phyloP scores from a whole-genome alignment of 2,329 filamentous ascomycete species.

The Pseudogymnoascus sp. region DNA sequence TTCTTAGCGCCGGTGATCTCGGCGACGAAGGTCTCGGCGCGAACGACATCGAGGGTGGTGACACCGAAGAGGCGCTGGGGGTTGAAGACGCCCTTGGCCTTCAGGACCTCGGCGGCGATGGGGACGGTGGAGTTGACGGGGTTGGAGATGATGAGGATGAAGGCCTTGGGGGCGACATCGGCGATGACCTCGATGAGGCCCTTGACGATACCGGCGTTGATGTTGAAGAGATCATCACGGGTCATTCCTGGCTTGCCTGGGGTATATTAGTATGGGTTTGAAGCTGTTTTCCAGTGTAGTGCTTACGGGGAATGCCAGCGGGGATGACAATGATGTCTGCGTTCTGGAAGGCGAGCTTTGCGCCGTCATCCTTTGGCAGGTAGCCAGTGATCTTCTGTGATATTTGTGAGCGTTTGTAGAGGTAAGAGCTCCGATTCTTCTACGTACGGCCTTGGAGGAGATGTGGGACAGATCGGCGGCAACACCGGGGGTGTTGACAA shows the following conservation, averaged over 20 bases:
- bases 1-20: conserved; percentile 75
- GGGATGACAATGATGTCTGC: conserved; percentile 96
- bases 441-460: conserved; percentile 62
- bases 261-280: conserved; percentile 14
- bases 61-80: conserved; percentile 95
- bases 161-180: conserved; percentile 84
- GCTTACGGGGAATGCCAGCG: conserved; percentile 91
- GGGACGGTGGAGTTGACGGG: conserved; percentile 98
- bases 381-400: conserved; percentile 74
- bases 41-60: conserved; percentile 96
- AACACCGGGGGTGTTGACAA: conserved; percentile 96
- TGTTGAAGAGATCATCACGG: conserved; percentile 98
- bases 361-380: conserved; percentile 76
- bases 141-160: conserved; percentile 96
- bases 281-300: conserved; percentile 10
- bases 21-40: conserved; percentile 92
- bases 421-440: conserved; percentile 6
- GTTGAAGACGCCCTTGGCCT: conserved; percentile 88
- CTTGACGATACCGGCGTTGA: conserved; percentile 97
- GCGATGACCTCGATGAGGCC: conserved; percentile 83
- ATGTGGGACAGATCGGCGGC: conserved; percentile 96
- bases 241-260: conserved; percentile 98
- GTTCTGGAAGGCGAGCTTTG: conserved; percentile 82
- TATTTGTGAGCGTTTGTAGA: conserved; percentile 24
- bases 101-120: conserved; percentile 94